Conservation (phyloP, 1,139 yeast genomes). For the Suhomyces maxii region DNA sequence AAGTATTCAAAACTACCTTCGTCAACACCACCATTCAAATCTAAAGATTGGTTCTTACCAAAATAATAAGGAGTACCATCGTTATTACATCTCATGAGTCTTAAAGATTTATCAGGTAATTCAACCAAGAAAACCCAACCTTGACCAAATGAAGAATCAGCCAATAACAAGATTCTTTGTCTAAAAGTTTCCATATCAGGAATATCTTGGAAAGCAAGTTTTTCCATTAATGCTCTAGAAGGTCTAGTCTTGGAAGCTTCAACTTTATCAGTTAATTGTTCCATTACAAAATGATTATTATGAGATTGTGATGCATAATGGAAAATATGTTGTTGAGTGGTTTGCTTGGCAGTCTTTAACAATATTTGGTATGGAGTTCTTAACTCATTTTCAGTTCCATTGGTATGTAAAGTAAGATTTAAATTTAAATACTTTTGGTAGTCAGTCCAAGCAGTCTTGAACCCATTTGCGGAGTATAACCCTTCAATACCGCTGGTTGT, state of each 20-base stretch:
- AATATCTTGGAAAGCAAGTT: constrained; percentile 38
- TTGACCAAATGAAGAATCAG: constrained; percentile 59
- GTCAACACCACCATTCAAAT: constrained; percentile 70
- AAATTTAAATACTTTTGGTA: constrained; percentile 71
- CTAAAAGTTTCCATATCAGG: constrained; percentile 53
- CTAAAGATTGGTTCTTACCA: constrained; percentile 72
- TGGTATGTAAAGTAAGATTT: constrained; percentile 70
- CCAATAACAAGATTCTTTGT: constrained; percentile 52
- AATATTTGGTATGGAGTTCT: constrained; percentile 77
- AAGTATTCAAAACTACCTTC: constrained; percentile 52
- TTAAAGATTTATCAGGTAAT: constrained; percentile 62
- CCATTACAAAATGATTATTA: constrained; percentile 87
- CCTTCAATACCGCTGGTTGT: constrained; percentile 64
- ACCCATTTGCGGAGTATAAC: constrained; percentile 67
- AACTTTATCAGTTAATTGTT: constrained; percentile 51
- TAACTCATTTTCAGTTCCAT: constrained; percentile 78
- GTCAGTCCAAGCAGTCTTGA: constrained; percentile 74
- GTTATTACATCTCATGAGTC: constrained; percentile 65
- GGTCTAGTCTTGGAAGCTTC: constrained; percentile 43
- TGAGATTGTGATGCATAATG: constrained; percentile 90
- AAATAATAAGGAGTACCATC: constrained; percentile 90
- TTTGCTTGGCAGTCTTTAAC: constrained; percentile 67
- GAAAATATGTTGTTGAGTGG: constrained; percentile 70
- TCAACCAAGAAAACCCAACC: constrained; percentile 94
- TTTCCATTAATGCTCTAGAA: constrained; percentile 48